These are phyloP conservation scores for Epichloe brachyelytri DNA, from an alignment of 2,329 filamentous ascomycete species.

Conservation along the genomic window DNA sequence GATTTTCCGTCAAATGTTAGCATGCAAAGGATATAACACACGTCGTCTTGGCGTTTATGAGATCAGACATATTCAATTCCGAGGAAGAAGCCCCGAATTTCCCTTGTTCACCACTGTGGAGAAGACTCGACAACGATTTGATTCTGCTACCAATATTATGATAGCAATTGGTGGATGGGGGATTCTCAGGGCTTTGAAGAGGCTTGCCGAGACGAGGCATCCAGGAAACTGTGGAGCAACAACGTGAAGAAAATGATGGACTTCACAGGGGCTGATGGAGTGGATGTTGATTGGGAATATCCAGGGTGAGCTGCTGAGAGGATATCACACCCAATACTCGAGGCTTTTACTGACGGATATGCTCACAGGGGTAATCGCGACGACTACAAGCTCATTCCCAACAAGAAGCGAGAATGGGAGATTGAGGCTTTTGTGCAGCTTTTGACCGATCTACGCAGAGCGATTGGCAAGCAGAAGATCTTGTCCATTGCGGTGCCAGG, in stretches of 20 bases:
- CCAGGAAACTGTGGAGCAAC: constrained; percentile 45
- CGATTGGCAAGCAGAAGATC: constrained; percentile 42
- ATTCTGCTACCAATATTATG: constrained; percentile 45
- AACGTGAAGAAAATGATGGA: constrained; percentile 53
- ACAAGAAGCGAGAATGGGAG: constrained; percentile 46
- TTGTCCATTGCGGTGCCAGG: constrained; percentile 59
- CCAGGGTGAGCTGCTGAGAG: constrained; percentile 26
- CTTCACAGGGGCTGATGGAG: constrained; percentile 50
- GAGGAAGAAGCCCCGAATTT: constrained; percentile 24
- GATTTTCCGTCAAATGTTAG: constrained; percentile 23
- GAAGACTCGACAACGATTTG: constrained; percentile 34
- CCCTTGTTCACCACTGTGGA: constrained; percentile 40
- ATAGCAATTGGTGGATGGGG: constrained; percentile 65
- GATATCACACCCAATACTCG: neutral
- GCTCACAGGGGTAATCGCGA: constrained; percentile 48
- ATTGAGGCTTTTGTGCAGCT: constrained; percentile 51
- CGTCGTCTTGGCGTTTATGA: constrained; percentile 46
- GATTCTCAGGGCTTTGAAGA: constrained; percentile 50
- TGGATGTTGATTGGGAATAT: constrained; percentile 55
- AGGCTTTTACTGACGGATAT: neutral
- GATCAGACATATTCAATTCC: constrained; percentile 37
- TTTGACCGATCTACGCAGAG: constrained; percentile 42
- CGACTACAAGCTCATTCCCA: constrained; percentile 54
- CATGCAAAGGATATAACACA: constrained; percentile 37
- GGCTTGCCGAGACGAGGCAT: constrained; percentile 37